These are phyloP conservation scores for Trichoderma sp. DNA, from an alignment of 2,329 filamentous ascomycete genomes.

Conservation along the genomic window DNA sequence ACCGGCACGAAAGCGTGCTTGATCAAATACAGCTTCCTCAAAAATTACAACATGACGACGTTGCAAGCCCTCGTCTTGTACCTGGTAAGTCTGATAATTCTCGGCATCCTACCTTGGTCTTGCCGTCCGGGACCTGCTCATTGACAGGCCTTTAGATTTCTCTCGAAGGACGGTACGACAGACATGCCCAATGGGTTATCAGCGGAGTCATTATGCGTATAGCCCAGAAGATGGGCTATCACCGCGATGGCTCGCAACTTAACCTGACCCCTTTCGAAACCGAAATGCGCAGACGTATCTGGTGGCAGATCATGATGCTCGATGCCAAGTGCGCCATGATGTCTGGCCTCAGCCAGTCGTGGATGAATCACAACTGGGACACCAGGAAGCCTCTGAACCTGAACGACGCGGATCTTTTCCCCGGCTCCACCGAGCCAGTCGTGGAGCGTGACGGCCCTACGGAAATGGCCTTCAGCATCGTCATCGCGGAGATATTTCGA, in stretches of 20 bases:
- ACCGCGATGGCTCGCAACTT: constrained; percentile 61
- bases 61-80: constrained; percentile 63
- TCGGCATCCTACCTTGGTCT: neutral
- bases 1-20: constrained; percentile 55
- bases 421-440: constrained; percentile 54
- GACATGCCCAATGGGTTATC: constrained; percentile 62
- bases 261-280: constrained; percentile 64
- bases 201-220: constrained; percentile 64
- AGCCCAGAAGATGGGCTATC: constrained; percentile 68
- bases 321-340: constrained; percentile 60
- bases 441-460: constrained; percentile 59
- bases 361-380: constrained; percentile 57
- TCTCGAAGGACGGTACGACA: constrained; percentile 60
- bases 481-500: constrained; percentile 53
- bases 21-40: constrained; percentile 58
- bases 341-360: constrained; percentile 58
- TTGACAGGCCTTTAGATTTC: constrained; percentile 48
- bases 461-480: constrained; percentile 61
- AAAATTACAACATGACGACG: constrained; percentile 59
- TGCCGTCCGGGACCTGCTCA: neutral
- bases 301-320: constrained; percentile 65
- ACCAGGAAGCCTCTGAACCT: constrained; percentile 60
- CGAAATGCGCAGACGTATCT: constrained; percentile 68
- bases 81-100: constrained; percentile 45
- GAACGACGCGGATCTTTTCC: constrained; percentile 61